Evolutionary conservation across 805 yeast genomes (phyloP).

Genomic region (Martiniozyma abietophila): DNA sequence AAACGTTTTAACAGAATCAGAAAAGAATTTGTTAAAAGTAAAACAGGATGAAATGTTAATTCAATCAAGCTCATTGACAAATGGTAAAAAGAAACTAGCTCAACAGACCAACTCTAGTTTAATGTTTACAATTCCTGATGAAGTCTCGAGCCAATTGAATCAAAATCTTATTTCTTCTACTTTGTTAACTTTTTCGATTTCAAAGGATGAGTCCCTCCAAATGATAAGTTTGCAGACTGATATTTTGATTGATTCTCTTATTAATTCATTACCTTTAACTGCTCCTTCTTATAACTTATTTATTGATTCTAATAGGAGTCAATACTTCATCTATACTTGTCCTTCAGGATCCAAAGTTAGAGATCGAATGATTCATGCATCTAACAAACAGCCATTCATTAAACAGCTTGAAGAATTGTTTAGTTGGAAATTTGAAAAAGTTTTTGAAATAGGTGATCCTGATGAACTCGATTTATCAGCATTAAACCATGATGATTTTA

Average conservation of each 20-base stretch:
- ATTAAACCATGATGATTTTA: constrained; percentile 20
- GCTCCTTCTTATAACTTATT: constrained; percentile 9
- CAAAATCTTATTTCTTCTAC: background rate
- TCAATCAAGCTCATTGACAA: constrained; percentile 31
- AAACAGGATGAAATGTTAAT: constrained; percentile 31
- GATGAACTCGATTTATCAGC: constrained; percentile 53
- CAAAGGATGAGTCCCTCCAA: constrained; percentile 4
- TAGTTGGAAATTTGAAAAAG: constrained; percentile 33
- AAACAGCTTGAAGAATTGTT: constrained; percentile 34
- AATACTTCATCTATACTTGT: constrained; percentile 70
- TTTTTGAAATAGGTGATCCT: constrained; percentile 65
- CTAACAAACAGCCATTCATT: constrained; percentile 58
- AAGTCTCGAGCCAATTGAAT: background rate
- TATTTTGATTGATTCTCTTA: background rate
- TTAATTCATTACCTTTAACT: background rate
- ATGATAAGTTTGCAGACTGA: background rate
- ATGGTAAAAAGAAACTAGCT: constrained; percentile 4
- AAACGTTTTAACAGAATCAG: constrained; percentile 51
- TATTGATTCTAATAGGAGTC: constrained; percentile 4
- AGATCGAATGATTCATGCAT: constrained; percentile 88
- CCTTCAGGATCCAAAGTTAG: constrained; percentile 86
- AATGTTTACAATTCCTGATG: constrained; percentile 5
- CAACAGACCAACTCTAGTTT: constrained; percentile 4
- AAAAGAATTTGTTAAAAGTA: constrained; percentile 39
- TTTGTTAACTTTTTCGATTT: constrained; percentile 5